Evolutionary conservation across 148 eudicot species (phyloP).

Genomic region (Rhododendron ferrugineum): DNA sequence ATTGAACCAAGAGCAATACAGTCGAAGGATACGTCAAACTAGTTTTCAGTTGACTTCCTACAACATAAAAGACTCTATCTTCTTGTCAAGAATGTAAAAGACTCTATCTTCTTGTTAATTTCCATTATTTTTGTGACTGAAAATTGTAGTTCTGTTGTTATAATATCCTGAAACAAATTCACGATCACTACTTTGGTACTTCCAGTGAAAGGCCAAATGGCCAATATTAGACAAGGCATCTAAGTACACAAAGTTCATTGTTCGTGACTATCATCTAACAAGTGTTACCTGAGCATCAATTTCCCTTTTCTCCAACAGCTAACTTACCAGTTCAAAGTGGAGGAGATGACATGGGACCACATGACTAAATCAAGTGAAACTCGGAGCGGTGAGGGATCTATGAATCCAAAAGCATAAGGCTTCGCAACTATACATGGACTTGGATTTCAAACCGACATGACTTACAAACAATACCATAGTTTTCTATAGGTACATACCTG

Average conservation of each 20-base stretch:
- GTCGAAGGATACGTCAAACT: neutral
- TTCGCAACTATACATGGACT: too few species aligned
- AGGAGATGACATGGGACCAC: too few species aligned
- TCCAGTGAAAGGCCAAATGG: neutral
- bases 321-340: too few species aligned
- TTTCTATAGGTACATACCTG: too few species aligned
- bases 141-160: neutral
- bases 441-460: too few species aligned
- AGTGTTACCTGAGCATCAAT: neutral
- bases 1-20: neutral
- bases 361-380: too few species aligned
- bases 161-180: neutral
- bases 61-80: neutral
- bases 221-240: neutral
- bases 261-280: neutral
- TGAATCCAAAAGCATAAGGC: too few species aligned
- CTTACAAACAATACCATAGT: too few species aligned
- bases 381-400: too few species aligned
- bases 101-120: neutral
- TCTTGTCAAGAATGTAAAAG: neutral
- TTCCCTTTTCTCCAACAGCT: too few species aligned
- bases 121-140: neutral
- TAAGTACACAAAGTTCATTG: neutral
- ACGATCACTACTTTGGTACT: neutral
- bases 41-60: neutral